Evolutionary conservation across 495 filamentous ascomycete species (phyloP).

Genomic region (Penicillium maclennaniae): DNA sequence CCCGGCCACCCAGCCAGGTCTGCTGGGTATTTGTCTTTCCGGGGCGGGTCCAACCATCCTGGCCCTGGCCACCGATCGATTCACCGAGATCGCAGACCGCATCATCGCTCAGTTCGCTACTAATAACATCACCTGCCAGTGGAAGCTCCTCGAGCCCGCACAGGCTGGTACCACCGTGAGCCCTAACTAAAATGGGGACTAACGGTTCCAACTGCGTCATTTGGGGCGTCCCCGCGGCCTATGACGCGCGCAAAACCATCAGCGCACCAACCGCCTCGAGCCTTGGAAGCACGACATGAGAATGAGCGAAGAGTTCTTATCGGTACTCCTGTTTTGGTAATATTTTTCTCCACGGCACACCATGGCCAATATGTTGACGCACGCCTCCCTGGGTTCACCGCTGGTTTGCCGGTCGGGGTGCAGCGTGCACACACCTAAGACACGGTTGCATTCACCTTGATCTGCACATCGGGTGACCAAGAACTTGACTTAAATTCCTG

Average conservation of each 20-base stretch:
- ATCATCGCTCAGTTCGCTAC: slow-evolving; percentile 64
- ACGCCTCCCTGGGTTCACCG: slow-evolving; percentile 14
- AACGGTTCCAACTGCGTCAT: slow-evolving; percentile 1
- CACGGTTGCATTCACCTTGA: neutral
- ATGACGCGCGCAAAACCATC: slow-evolving; percentile 1
- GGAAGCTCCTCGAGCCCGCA: slow-evolving; percentile 84
- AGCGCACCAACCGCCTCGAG: neutral
- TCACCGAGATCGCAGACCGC: slow-evolving; percentile 73
- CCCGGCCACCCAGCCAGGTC: slow-evolving; percentile 76
- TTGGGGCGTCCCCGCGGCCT: neutral
- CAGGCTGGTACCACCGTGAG: slow-evolving; percentile 71
- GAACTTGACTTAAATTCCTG: neutral
- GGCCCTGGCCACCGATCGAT: slow-evolving; percentile 83
- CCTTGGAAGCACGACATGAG: neutral
- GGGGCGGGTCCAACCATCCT: slow-evolving; percentile 94
- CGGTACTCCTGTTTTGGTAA: neutral
- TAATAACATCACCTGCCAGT: slow-evolving; percentile 73
- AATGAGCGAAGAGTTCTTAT: neutral
- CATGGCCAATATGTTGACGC: slow-evolving; percentile 2
- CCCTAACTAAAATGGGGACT: slow-evolving; percentile 18
- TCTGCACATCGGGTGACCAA: neutral
- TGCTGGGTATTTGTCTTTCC: slow-evolving; percentile 88
- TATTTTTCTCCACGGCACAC: neutral
- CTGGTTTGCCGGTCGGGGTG: slow-evolving; percentile 11
- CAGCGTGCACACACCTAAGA: slow-evolving; percentile 10